These are phyloP conservation scores for Leishmania turanica DNA, from an alignment of 208 protist species.

Conservation along the genomic window DNA sequence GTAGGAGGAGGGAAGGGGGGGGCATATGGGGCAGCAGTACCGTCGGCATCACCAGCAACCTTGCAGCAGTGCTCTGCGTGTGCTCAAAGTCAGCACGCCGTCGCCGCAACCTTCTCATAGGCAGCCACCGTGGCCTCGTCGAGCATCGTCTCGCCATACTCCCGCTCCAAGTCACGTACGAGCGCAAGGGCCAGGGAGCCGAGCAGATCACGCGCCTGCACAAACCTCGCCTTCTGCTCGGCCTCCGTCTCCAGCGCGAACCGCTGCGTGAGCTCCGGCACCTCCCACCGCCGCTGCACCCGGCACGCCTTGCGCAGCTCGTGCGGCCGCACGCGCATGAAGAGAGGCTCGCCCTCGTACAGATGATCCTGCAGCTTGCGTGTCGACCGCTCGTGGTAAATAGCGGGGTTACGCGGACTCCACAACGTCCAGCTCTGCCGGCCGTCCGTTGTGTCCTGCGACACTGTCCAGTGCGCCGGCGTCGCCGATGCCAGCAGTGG, in stretches of 20 bases:
- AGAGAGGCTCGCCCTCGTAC: slow-evolving; percentile 89
- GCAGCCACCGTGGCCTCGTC: slow-evolving; percentile 8
- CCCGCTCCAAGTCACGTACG: slow-evolving; percentile 52
- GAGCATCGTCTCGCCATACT: slow-evolving; percentile 66
- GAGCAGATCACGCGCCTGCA: slow-evolving; percentile 44
- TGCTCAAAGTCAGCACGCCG: background rate
- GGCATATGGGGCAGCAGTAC: background rate
- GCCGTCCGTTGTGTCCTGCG: slow-evolving; percentile 62
- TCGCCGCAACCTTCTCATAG: slow-evolving; percentile 2
- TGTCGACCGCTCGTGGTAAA: slow-evolving; percentile 78
- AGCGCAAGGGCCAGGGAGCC: slow-evolving; percentile 40
- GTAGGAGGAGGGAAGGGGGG: background rate
- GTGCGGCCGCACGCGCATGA: slow-evolving; percentile 57
- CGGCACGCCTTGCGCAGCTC: slow-evolving; percentile 42
- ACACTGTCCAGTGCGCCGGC: slow-evolving; percentile 80
- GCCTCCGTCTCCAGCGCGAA: slow-evolving; percentile 61
- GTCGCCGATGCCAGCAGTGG: slow-evolving; percentile 53
- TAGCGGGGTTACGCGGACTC: slow-evolving; percentile 84
- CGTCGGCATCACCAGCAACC: background rate
- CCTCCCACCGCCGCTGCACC: slow-evolving; percentile 75
- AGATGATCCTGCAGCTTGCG: slow-evolving; percentile 87
- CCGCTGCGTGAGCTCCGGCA: slow-evolving; percentile 51
- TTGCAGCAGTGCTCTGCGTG: background rate
- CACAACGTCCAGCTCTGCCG: slow-evolving; percentile 73
- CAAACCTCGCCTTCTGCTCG: slow-evolving; percentile 52